Conservation (phyloP, 805 yeast species). For the Lipomyces sp. region DNA sequence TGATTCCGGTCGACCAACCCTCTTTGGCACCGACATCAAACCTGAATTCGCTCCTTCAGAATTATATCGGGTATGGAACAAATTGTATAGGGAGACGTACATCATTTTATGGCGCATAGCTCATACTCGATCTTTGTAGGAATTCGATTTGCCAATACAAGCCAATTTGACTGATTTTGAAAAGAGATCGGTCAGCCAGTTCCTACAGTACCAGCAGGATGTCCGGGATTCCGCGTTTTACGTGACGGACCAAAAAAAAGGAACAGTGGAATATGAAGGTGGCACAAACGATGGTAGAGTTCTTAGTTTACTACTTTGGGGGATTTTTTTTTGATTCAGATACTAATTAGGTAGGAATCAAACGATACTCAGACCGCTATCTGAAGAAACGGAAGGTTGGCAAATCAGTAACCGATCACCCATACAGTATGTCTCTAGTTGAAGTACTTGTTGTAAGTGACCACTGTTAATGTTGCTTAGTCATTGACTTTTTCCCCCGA, state of each 20-base stretch:
- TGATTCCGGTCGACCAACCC: slow-evolving; percentile 21
- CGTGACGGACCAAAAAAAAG: slow-evolving; percentile 29
- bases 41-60: slow-evolving; percentile 36
- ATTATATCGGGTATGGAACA: slow-evolving; percentile 30
- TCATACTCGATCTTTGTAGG: slow-evolving; percentile 10
- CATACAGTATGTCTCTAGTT: slow-evolving; percentile 28
- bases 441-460: background rate
- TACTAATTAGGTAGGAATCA: slow-evolving; percentile 24
- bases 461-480: slow-evolving; percentile 8
- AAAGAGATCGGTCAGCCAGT: slow-evolving; percentile 26
- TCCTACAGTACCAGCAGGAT: slow-evolving; percentile 35
- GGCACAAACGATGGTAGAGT: slow-evolving; percentile 33
- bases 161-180: slow-evolving; percentile 34
- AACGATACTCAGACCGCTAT: slow-evolving; percentile 39
- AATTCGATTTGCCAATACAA: slow-evolving; percentile 29
- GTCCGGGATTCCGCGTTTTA: slow-evolving; percentile 37
- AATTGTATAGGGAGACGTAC: background rate
- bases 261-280: slow-evolving; percentile 33
- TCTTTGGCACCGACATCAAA: slow-evolving; percentile 30
- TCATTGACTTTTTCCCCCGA: slow-evolving; percentile 33
- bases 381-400: slow-evolving; percentile 28
- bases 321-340: background rate
- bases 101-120: too few relatives aligned
- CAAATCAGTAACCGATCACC: slow-evolving; percentile 36
- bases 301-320: background rate